Evolutionary conservation across 2,329 filamentous ascomycete genomes (phyloP), one percentile per base, ranked within the genome.

Genomic region (Calonectria pteridis): DNA sequence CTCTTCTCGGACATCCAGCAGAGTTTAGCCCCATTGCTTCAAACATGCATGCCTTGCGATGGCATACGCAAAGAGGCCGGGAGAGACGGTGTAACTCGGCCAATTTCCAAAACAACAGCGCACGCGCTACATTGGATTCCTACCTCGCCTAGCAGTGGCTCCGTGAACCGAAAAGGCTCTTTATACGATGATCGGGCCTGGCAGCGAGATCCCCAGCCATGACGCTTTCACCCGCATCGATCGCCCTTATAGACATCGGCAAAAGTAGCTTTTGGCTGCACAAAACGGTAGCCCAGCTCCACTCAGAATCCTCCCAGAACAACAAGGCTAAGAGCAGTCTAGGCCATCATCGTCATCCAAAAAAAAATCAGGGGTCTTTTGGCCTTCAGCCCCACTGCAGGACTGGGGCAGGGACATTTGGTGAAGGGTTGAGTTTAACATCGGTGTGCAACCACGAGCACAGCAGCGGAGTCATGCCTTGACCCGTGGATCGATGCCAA

Each of bases 351-450:
- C 66, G 53, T 58, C 71, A 62, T 72, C 33, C 26, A 51, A 4
- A n/a, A 66, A 62, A 11, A 23, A 67, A 62, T 58, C 63, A 69
- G 71, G 71, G 71, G 53, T 53, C 31, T 37, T 72, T 49, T 29
- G 49, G 29, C 14, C 66, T 28, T 16, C 33, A 23, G 66, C 66
- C 71, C 58, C 71, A 62, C 70, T 33, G 28, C n/a, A 55, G 28
- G 4, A 51, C 58, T 35, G 46, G 43, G 40, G 58, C 23, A n/a
- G 65, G 18, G 18, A 33, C 33, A 37, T 63, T 29, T 55, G 46
- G 63, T 37, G 55, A 68, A 58, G 58, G 53, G 70, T 67, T 63
- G 70, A 50, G 55, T 55, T 64, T 67, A 35, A 26, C 64, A 72
- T 72, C 59, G 58, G 66, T 59, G 59, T 69, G 28, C 26, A 37